Conservation (phyloP, 2,329 filamentous ascomycete species). For the Dactylellina leptospora region DNA sequence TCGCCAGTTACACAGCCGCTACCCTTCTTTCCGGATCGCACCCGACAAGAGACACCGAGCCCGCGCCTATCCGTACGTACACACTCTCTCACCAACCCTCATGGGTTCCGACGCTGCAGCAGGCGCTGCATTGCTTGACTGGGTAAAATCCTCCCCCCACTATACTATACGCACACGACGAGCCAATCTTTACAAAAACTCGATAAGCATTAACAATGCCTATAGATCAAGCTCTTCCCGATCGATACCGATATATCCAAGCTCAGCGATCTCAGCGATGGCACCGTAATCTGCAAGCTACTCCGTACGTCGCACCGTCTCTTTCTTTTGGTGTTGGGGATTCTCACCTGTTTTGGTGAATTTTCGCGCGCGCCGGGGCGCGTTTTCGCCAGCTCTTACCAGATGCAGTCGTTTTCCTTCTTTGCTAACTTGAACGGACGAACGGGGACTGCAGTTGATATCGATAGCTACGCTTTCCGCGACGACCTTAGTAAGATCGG, state of each 20-base stretch:
- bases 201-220: too few relatives aligned
- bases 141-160: constrained; percentile 53
- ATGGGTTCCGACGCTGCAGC: constrained; percentile 54
- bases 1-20: constrained; percentile 6
- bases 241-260: constrained; percentile 57
- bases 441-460: constrained; percentile 57
- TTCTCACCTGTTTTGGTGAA: background rate
- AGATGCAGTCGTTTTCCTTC: too few relatives aligned
- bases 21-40: background rate
- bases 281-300: constrained; percentile 56
- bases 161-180: background rate
- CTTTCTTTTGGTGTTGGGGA: background rate
- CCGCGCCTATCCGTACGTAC: background rate
- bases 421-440: too few relatives aligned
- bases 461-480: constrained; percentile 57
- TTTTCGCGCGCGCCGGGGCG: constrained; percentile 3
- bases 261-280: constrained; percentile 56
- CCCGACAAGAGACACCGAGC: background rate
- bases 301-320: constrained; percentile 54
- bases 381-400: constrained; percentile 13
- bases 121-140: constrained; percentile 57
- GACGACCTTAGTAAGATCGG: constrained; percentile 53
- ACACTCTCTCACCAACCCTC: constrained; percentile 7
- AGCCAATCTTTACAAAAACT: too few relatives aligned
- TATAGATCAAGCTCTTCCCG: constrained; percentile 58